Evolutionary conservation across 805 yeast genomes (phyloP).

Genomic region (Blastobotrys robertii): DNA sequence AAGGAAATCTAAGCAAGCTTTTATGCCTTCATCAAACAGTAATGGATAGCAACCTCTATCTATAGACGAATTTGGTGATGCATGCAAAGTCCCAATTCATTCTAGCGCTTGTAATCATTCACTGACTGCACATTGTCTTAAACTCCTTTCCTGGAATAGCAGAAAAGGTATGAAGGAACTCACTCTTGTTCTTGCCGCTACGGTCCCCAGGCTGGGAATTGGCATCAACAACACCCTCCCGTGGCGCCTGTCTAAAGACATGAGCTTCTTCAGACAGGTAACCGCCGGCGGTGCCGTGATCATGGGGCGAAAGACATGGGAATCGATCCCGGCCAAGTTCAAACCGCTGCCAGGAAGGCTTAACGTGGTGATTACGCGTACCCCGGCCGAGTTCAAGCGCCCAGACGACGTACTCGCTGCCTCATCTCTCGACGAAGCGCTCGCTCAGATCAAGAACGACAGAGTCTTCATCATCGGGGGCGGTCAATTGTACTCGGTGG

Average conservation of each 20-base stretch:
- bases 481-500: conserved; percentile 66
- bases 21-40: too few species aligned
- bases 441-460: conserved; percentile 17
- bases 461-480: conserved; percentile 82
- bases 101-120: too few species aligned
- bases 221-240: conserved; percentile 78
- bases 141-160: too few species aligned
- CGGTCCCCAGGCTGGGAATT: conserved; percentile 72
- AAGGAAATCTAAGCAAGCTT: too few species aligned
- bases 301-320: conserved; percentile 97
- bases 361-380: conserved; percentile 66
- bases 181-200: conserved; percentile 75
- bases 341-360: conserved; percentile 70
- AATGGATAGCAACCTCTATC: too few species aligned
- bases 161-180: conserved; percentile 21
- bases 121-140: too few species aligned
- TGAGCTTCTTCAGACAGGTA: conserved; percentile 71
- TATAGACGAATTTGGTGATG: too few species aligned
- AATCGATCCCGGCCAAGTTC: conserved; percentile 75
- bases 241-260: conserved; percentile 78
- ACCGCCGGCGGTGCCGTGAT: conserved; percentile 56
- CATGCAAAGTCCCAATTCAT: too few species aligned
- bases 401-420: conserved; percentile 28
- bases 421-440: conserved; percentile 36
- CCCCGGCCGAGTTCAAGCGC: conserved; percentile 12